Conservation (phyloP, 2,329 filamentous ascomycete genomes). For the Tolypocladium cylindrosporum region DNA sequence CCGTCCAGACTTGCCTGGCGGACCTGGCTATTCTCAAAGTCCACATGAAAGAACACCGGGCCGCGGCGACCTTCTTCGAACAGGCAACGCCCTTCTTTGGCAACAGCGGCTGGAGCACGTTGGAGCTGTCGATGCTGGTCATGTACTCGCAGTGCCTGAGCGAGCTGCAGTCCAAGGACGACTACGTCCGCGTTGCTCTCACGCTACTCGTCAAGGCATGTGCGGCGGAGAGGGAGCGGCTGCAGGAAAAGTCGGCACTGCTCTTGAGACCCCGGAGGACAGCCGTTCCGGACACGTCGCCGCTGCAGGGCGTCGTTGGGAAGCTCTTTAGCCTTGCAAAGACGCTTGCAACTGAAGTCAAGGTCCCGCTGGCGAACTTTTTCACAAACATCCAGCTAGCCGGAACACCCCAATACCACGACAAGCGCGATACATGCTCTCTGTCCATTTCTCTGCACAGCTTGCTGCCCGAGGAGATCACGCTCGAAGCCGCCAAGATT, state of each 20-base stretch:
- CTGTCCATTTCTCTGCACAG: constrained; percentile 60
- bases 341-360: constrained; percentile 45
- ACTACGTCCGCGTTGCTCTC: constrained; percentile 68
- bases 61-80: constrained; percentile 69
- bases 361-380: constrained; percentile 60
- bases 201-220: constrained; percentile 63
- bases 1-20: constrained; percentile 66
- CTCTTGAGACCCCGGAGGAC: constrained; percentile 6
- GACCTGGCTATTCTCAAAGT: constrained; percentile 83
- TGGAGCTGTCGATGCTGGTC: constrained; percentile 75
- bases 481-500: constrained; percentile 54
- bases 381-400: constrained; percentile 62
- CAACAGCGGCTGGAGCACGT: constrained; percentile 63
- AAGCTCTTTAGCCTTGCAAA: constrained; percentile 37
- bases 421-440: constrained; percentile 65
- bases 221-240: constrained; percentile 38
- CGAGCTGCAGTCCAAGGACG: constrained; percentile 63
- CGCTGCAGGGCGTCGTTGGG: constrained; percentile 36
- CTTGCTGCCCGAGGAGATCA: constrained; percentile 60
- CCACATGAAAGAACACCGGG: constrained; percentile 60
- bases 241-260: constrained; percentile 24
- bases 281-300: constrained; percentile 17
- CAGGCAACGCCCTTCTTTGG: constrained; percentile 71
- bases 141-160: constrained; percentile 80
- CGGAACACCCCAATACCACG: constrained; percentile 58